Conservation (phyloP, 1,284 basidiomycete genomes). For the Leccinum variabile region DNA sequence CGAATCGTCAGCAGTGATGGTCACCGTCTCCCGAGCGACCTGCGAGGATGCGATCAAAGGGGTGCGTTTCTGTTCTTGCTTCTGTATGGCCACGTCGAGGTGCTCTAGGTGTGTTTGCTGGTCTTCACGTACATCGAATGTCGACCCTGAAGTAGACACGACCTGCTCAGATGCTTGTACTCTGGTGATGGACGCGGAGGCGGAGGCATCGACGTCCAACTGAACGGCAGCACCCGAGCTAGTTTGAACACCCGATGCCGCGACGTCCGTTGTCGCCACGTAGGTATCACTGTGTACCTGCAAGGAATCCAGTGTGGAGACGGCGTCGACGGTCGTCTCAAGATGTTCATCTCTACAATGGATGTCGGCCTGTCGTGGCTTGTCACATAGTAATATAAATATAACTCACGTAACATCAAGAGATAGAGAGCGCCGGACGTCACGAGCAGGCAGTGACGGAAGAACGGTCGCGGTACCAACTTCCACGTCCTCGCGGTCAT, state of each 20-base stretch:
- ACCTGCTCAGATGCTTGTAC: neutral
- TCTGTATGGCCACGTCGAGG: neutral
- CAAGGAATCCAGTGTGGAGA: neutral
- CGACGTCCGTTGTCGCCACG: neutral
- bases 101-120: neutral
- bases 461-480: neutral
- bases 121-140: neutral
- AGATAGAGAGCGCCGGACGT: neutral
- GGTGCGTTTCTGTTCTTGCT: neutral
- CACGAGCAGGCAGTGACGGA: neutral
- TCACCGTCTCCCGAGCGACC: neutral
- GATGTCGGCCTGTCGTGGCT: neutral
- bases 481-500: neutral
- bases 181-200: neutral
- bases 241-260: neutral
- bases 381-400: neutral
- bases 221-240: neutral
- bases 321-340: neutral
- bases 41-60: neutral
- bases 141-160: neutral
- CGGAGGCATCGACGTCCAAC: neutral
- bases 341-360: neutral
- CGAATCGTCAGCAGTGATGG: neutral
- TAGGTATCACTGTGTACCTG: neutral
- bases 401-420: neutral